Base-by-base conservation (phyloP, 306 rosid species). In the Acacia crassicarpa region DNA sequence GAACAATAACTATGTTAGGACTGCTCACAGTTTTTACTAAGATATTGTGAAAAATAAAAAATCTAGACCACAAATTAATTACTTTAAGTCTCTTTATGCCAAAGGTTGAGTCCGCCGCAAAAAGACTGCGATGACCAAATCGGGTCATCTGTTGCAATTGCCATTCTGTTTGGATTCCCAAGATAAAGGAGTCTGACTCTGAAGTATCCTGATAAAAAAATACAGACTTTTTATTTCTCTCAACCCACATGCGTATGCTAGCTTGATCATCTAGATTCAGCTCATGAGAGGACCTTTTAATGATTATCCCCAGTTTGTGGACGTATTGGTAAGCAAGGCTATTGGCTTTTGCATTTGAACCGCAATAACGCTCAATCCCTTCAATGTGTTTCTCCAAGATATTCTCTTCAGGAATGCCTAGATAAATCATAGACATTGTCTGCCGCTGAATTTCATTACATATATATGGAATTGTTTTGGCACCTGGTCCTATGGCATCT, bases 151-250 rank as follows among this genome's bases (percentile, higher is more conserved):
- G 97, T 61, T 93, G 97, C 75, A 93, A 85, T 83, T 95, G 98
- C 99, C 98, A 95, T 80, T 93, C 96, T n/a, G 98, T 93, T 85
- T 95, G 99, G 86, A 95, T 89, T 20, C 99, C 98, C 85, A 92
- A 83, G 91, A 95, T 86, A 86, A 95, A 95, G 61, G 94, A 80
- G 83, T 87, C 94, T 51, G 90, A 88, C 76, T 95, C 94, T 44
- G 98, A 90, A 68, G 98, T 72, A 77, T 93, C 97, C 85, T 95
- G 97, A 84, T 89, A 87, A 80, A 90, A 81, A 84, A 95, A 95
- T n/a, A 93, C 86, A 66, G 91, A 90, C 77, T 95, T 93, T 74
- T 80, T 88, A 80, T 90, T 93, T 70, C 97, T 97, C 72, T 95
- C 95, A 78, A 95, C 32, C 32, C 32, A 30, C 32, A 30, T 30